A percentile compares a stretch with the other conserved stretches of the same genome.
Conservation (phyloP, 306 rosid species). For the Betula pendula region DNA sequence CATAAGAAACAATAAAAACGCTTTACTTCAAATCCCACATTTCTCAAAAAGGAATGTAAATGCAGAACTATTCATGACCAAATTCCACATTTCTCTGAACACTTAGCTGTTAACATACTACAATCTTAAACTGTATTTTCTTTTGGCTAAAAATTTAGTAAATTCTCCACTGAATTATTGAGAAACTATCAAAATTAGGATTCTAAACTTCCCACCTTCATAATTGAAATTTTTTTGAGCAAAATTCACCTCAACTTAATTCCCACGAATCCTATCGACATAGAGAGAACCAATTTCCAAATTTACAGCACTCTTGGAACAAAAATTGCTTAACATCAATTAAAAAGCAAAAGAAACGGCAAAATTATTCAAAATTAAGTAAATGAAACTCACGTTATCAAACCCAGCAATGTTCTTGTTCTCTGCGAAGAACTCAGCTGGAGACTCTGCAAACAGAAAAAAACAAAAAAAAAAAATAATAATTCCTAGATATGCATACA, state of each 20-base stretch:
- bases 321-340: no score
- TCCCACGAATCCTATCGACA: background rate
- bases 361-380: background rate
- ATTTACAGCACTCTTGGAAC: no score
- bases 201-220: background rate
- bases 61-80: background rate
- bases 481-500: background rate
- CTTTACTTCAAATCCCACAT: background rate
- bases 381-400: slow-evolving; percentile 59
- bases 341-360: no score
- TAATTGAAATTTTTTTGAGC: background rate
- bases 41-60: background rate
- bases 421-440: slow-evolving; percentile 94
- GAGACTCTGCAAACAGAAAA: slow-evolving; percentile 62
- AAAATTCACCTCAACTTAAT: background rate
- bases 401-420: slow-evolving; percentile 97
- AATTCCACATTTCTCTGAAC: background rate
- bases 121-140: background rate
- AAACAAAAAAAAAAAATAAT: slow-evolving; percentile 8
- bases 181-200: background rate
- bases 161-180: background rate
- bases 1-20: background rate
- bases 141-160: background rate
- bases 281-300: no score
- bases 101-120: background rate